Conservation (phyloP, 2,329 filamentous ascomycete species). For the Nothopassalora personata region DNA sequence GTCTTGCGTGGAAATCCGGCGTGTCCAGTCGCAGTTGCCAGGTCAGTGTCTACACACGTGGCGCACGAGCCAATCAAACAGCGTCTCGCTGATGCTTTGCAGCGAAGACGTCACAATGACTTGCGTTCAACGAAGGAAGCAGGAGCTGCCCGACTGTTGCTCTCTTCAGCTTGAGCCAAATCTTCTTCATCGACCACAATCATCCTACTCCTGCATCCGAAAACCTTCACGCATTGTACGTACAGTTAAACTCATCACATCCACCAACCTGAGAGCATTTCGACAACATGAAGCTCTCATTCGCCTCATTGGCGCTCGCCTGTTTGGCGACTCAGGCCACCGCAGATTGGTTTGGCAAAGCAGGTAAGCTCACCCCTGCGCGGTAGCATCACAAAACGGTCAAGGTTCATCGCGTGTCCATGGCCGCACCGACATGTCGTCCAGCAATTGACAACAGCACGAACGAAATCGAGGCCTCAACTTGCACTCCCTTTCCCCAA, state of each 20-base stretch:
- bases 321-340: conserved; percentile 66
- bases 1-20: neutral
- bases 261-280: conserved; percentile 7
- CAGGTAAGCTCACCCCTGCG: conserved; percentile 55
- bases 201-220: neutral
- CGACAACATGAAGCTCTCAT: conserved; percentile 66
- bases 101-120: neutral
- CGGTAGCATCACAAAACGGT: neutral
- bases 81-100: neutral
- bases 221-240: neutral
- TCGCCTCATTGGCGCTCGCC: conserved; percentile 64
- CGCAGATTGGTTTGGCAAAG: conserved; percentile 81
- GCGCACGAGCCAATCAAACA: too few species aligned
- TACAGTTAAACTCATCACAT: neutral
- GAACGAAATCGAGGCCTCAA: neutral
- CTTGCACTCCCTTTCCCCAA: neutral
- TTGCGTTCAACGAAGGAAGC: neutral
- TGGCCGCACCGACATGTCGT: neutral
- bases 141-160: neutral
- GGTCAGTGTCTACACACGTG: neutral
- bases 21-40: neutral
- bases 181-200: conserved; percentile 1
- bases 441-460: neutral
- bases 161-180: neutral
- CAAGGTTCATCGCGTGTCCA: neutral